These are phyloP conservation scores for Silene conica DNA, from an alignment of 148 eudicot species.

Conservation along the genomic window DNA sequence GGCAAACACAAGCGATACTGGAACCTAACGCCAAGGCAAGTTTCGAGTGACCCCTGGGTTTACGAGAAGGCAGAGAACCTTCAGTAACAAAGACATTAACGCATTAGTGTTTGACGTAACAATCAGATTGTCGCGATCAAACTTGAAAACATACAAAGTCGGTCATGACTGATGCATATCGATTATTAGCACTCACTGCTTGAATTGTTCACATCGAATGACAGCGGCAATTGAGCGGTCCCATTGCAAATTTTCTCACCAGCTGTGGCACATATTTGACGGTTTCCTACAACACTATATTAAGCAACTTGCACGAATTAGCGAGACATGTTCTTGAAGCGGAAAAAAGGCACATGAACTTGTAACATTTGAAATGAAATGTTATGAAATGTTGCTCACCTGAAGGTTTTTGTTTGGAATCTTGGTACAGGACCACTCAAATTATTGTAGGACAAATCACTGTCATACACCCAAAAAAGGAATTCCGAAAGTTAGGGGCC, in stretches of 20 bases:
- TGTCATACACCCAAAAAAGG: conserved; percentile 27
- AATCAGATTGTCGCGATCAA: background rate
- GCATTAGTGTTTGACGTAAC: conserved; percentile 4
- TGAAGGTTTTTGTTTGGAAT: conserved; percentile 75
- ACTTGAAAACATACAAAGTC: too few relatives aligned
- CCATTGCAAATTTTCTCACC: conserved; percentile 71
- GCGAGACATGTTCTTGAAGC: background rate
- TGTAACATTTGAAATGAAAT: background rate
- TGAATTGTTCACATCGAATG: conserved; percentile 50
- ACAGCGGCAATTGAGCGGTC: conserved; percentile 62
- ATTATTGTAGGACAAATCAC: conserved; percentile 91
- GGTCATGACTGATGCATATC: too few relatives aligned
- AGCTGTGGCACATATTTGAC: conserved; percentile 71
- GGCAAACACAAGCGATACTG: conserved; percentile 68
- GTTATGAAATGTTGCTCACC: conserved; percentile 36
- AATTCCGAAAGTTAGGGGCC: background rate
- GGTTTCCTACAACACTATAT: conserved; percentile 73
- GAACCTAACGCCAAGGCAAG: conserved; percentile 68
- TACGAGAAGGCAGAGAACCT: conserved; percentile 48
- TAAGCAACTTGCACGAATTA: conserved; percentile 12
- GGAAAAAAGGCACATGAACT: background rate
- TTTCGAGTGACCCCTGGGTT: conserved; percentile 47
- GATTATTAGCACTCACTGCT: conserved; percentile 45
- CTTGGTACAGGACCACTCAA: conserved; percentile 89
- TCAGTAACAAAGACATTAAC: conserved; percentile 4